Percentiles rank a stretch among this genome's conserved stretches.
These are phyloP conservation scores for Amylostereum chailletii DNA, from an alignment of 1,284 basidiomycete species.

Conservation along the genomic window DNA sequence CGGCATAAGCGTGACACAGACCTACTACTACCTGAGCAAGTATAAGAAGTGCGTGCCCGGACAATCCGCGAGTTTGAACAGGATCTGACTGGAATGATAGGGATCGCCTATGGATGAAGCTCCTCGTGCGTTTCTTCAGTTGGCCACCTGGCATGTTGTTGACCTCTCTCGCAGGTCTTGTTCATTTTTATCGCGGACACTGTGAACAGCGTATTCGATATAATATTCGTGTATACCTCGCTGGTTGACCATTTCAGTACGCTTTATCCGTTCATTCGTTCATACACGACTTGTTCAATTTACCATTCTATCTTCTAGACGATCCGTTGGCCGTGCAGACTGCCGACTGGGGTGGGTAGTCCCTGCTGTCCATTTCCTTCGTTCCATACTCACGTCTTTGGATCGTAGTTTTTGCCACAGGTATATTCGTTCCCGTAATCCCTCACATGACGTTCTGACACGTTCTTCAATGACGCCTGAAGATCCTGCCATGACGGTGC, in stretches of 20 bases:
- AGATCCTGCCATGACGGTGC: constrained; percentile 24
- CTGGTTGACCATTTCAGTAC: constrained; percentile 27
- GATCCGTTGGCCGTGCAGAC: too few relatives aligned
- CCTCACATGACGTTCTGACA: background rate
- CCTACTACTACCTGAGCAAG: constrained; percentile 25
- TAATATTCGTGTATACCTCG: constrained; percentile 26
- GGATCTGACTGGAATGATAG: constrained; percentile 9
- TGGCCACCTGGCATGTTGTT: background rate
- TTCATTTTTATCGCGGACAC: constrained; percentile 27
- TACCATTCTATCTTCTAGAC: too few relatives aligned
- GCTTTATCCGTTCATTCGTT: background rate
- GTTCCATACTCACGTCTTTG: background rate
- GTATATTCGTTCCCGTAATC: constrained; percentile 7
- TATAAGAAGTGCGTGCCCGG: constrained; percentile 24
- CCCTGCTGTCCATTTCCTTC: too few relatives aligned
- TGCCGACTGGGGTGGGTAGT: too few relatives aligned
- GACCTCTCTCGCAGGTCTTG: constrained; percentile 20
- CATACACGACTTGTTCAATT: background rate
- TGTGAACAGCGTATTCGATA: constrained; percentile 27
- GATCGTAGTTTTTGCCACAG: constrained; percentile 22
- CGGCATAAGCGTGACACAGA: constrained; percentile 30
- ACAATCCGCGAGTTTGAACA: background rate
- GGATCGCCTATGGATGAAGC: constrained; percentile 23
- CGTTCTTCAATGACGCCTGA: too few relatives aligned
- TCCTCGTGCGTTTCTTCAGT: constrained; percentile 15